Base-by-base conservation (phyloP, 2,329 filamentous ascomycete genomes). In the Ascochyta koolunga region DNA sequence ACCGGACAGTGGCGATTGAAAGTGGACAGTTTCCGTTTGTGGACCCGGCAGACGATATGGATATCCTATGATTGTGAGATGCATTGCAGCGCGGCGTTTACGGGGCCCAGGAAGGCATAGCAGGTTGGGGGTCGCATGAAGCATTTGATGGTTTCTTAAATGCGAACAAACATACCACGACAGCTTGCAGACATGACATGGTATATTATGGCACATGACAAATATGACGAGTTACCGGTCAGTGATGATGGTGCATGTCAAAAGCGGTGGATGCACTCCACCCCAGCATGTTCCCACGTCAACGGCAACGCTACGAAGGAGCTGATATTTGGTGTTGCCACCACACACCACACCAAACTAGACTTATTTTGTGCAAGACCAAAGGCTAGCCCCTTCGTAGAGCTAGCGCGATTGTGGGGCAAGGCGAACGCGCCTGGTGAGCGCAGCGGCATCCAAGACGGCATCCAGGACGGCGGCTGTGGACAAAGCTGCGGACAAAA, bases 1-100 rank as follows among this genome's bases (percentile, higher is more conserved):
- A 99, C 76, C 84, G 91, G 59, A 89, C 95, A 63, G 90, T 89
- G 46, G 89, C 90, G 47, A 92, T 97, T 72, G 88, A 95, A 76
- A 90, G 90, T 69, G 92, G 96, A 53, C 87, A 96, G 70, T 97
- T 96, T 80, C 89, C 89, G 15, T 90, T 97, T 70, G 81, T 73
- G 42, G 71, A 72, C 50, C 56, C 62, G 19, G 59, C 49, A 33
- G 72, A 74, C 48, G 71, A 73, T 33, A 73, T 74, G 69, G 71
- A 75, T 44, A 68, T 75, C 38, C 59, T 75, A 60, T 73, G 66
- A 62, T 47, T 47, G 50, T 57, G 62, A 50, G 39, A 50, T 50
- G 41, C 27, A 56, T 54, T 52, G 54, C 51, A 67, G 62, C 64
- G 55, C 54, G 66, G 65, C 66, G 66, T 69, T 65, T 21, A 47